A percentile compares a stretch with the other conserved stretches of the same genome.
Conservation (phyloP, 352 stramenopile genomes). For the Halophytophthora polymorphica region DNA sequence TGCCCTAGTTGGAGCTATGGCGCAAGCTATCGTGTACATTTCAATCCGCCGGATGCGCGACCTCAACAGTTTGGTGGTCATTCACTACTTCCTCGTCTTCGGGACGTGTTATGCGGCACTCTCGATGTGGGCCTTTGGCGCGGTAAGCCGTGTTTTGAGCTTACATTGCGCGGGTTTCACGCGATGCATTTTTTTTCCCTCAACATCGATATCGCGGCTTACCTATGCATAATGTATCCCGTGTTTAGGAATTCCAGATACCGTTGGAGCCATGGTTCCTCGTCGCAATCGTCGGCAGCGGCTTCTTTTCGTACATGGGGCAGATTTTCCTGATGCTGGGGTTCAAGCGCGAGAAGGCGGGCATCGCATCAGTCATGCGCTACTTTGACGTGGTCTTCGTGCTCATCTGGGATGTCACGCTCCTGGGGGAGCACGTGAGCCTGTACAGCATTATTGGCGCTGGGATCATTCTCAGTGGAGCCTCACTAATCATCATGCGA, state of each 20-base stretch:
- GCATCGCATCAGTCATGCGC: conserved; percentile 50
- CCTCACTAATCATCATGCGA: conserved; percentile 35
- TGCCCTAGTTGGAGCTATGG: conserved; percentile 14
- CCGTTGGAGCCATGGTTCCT: conserved; percentile 21
- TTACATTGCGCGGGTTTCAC: too few relatives aligned
- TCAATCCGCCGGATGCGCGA: conserved; percentile 34
- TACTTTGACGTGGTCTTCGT: conserved; percentile 65
- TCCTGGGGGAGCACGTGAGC: conserved; percentile 42
- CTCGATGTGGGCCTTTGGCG: conserved; percentile 8
- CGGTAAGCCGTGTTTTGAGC: conserved; percentile 4
- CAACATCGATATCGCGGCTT: neutral
- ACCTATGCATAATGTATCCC: neutral
- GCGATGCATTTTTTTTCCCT: neutral
- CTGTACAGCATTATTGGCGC: conserved; percentile 40
- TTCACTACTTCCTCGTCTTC: conserved; percentile 35
- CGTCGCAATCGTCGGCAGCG: conserved; percentile 30
- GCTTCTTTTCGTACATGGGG: conserved; percentile 36
- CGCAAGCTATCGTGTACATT: conserved; percentile 30
- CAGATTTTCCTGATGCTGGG: conserved; percentile 45
- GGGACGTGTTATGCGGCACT: conserved; percentile 20
- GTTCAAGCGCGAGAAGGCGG: conserved; percentile 42
- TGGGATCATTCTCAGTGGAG: conserved; percentile 36
- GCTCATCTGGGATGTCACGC: conserved; percentile 40
- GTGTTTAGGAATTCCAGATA: conserved; percentile 12
- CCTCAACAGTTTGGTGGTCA: conserved; percentile 28